These are phyloP conservation scores for Fagopyrum esculentum DNA, from an alignment of 148 eudicot species.

Conservation along the genomic window DNA sequence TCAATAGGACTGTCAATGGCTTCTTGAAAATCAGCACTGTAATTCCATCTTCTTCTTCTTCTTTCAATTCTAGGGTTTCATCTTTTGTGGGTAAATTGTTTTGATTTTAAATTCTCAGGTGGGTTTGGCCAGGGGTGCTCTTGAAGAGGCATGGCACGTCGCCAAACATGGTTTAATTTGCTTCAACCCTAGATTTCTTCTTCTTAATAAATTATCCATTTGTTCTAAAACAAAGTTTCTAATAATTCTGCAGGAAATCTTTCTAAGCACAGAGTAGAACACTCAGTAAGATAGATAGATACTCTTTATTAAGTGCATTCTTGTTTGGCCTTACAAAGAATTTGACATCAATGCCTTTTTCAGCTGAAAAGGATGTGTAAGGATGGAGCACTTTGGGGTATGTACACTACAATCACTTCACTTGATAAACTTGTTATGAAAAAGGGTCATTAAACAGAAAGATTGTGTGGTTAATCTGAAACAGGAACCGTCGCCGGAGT, in stretches of 20 bases:
- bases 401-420: background rate
- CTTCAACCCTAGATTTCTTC: background rate
- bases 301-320: background rate
- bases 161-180: background rate
- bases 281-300: background rate
- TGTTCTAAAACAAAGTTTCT: background rate
- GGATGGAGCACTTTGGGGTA: slow-evolving; percentile 16
- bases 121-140: slow-evolving; percentile 7
- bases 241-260: background rate
- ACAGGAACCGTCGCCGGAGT: slow-evolving; percentile 12
- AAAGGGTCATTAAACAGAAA: background rate
- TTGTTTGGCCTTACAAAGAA: background rate
- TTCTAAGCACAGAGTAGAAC: background rate
- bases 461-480: background rate
- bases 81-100: background rate
- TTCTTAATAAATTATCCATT: background rate
- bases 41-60: background rate
- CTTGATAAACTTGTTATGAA: background rate
- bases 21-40: slow-evolving; percentile 7
- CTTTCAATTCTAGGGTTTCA: background rate
- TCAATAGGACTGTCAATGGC: slow-evolving; percentile 2
- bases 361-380: slow-evolving; percentile 15
- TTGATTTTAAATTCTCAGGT: background rate
- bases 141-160: slow-evolving; percentile 1
- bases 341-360: background rate